Conservation (phyloP, 495 filamentous ascomycete genomes). For the Glarea lozoyensis region DNA sequence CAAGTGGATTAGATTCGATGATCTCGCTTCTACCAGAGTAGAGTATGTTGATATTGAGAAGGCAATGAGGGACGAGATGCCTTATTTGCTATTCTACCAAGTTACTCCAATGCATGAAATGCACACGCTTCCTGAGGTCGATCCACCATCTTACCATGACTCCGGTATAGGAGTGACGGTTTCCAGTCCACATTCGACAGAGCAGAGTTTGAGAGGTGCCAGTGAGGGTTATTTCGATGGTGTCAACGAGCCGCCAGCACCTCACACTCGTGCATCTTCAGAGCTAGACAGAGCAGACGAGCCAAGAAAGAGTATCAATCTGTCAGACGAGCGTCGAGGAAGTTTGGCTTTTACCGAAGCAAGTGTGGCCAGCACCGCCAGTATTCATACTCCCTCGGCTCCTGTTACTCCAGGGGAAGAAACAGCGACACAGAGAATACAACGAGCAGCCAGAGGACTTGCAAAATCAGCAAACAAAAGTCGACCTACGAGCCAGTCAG, state of each 20-base stretch:
- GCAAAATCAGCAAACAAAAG: constrained; percentile 48
- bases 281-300: constrained; percentile 22
- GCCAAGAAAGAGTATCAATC: constrained; percentile 12
- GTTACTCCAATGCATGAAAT: constrained; percentile 78
- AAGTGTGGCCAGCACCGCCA: constrained; percentile 27
- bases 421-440: constrained; percentile 37
- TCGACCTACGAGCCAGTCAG: constrained; percentile 56
- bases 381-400: constrained; percentile 14
- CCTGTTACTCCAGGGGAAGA: constrained; percentile 43
- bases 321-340: constrained; percentile 31
- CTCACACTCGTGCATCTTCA: constrained; percentile 18
- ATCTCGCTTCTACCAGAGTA: constrained; percentile 65
- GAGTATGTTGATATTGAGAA: constrained; percentile 63
- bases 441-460: constrained; percentile 50
- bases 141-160: constrained; percentile 25
- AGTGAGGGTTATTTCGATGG: constrained; percentile 27
- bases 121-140: constrained; percentile 22
- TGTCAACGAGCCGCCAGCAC: constrained; percentile 13
- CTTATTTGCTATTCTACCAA: constrained; percentile 93
- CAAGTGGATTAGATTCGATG: constrained; percentile 86
- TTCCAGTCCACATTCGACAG: constrained; percentile 24
- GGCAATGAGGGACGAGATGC: constrained; percentile 70
- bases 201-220: constrained; percentile 23
- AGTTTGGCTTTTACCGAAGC: constrained; percentile 40
- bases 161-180: constrained; percentile 35